Evolutionary conservation across 129 eudicot genomes (phyloP), one percentile per base, ranked within the genome.

Genomic region (Arctium minus): DNA sequence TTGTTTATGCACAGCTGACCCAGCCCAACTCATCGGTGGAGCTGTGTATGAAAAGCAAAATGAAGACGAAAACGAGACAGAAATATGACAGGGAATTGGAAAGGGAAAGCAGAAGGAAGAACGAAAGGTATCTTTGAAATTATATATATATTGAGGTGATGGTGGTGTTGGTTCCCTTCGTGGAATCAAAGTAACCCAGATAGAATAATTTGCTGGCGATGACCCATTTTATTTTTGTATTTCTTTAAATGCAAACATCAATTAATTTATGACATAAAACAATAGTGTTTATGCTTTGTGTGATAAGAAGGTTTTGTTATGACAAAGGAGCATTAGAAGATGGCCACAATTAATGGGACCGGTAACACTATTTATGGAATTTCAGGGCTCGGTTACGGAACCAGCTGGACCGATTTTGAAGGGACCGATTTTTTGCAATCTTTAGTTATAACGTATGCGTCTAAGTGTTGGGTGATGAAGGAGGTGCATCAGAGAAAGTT

Each of bases 111-210:
- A 50, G 64, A 53, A 53, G 64, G 18, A 68, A 42, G 68, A 22
- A 22, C 36, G 36, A 36, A 80, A 80, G 84, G 69, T 69, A 85
- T 79, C 65, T 79, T 79, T 73, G 69, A 62, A 40, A 31, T 73
- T 39, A 37, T 13, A 15, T 69, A 46, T 73, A 15, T 69, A 46
- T 73, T 38, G n/a, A 73, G 44, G 33, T 46, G 72, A 44, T 39
- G 65, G 6, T 69, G 81, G 74, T 78, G 74, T 40, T 33, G 74
- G 71, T 65, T 65, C 81, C 18, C 22, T 65, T 68, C 65, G 81
- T 86, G 73, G 83, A 82, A 81, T 79, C 76, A 78, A 82, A 74
- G 84, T 84, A 70, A 70, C 11, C 7, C 68, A 68, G 62, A 72
- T 38, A 48, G 46, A 74, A 53, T 77, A 46, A 76, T 77, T 64